phyloP scores from a whole-genome alignment of 257 asterid species.

The Voacanga thouarsii region DNA sequence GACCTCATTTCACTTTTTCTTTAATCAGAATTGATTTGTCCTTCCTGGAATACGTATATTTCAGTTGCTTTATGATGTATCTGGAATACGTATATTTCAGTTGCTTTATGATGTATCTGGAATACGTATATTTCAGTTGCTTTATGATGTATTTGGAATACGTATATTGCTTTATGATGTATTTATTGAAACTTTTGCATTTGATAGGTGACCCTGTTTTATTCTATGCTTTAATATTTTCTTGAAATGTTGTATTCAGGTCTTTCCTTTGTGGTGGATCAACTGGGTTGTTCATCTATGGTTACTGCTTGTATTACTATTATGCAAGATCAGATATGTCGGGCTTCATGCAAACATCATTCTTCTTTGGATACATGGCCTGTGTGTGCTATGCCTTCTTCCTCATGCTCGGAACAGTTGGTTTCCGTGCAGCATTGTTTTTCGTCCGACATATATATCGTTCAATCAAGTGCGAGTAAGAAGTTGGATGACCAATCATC shows the following conservation, averaged over 20 bases:
- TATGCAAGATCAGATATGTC: conserved; percentile 48
- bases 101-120: too few species aligned
- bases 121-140: neutral
- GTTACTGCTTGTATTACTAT: conserved; percentile 45
- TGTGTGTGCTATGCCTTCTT: conserved; percentile 78
- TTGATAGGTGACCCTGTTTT: neutral
- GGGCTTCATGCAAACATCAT: conserved; percentile 38
- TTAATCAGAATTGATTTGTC: too few species aligned
- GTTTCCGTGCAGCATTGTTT: conserved; percentile 84
- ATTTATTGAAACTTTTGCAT: neutral
- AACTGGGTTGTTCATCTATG: conserved; percentile 42
- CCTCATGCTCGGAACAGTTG: conserved; percentile 86
- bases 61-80: too few species aligned
- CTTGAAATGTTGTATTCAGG: conserved; percentile 15
- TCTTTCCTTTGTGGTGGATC: conserved; percentile 50
- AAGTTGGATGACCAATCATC: conserved; percentile 1
- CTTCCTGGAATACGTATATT: too few species aligned
- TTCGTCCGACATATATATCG: conserved; percentile 82
- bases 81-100: too few species aligned
- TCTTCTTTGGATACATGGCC: conserved; percentile 81
- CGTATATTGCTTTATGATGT: neutral
- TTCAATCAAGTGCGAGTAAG: conserved; percentile 68
- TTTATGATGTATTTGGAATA: neutral
- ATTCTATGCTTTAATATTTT: neutral
- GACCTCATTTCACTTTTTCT: too few species aligned